Base-by-base conservation (phyloP, 2,329 filamentous ascomycete genomes). In the Neospermospora avenae region DNA sequence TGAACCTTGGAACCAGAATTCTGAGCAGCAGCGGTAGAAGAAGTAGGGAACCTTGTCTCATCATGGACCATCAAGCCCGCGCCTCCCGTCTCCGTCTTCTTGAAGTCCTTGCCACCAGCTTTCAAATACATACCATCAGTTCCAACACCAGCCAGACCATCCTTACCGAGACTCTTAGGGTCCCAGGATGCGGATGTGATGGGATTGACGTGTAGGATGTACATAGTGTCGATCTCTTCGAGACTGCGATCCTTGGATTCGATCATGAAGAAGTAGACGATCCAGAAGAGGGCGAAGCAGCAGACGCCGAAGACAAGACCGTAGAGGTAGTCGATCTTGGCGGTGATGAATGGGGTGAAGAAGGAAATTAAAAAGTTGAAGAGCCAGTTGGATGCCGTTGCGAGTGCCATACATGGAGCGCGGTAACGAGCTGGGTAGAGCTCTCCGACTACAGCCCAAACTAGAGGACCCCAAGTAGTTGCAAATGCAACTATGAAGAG, bases 151-250 rank as follows among this genome's bases (percentile, higher is more conserved):
- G 7, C 39, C 2, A 61, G 25, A 4, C 66, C 64, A 45, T 69
- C 67, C 0, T 55, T 20, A 0, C 63, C 67, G 3, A 68, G 52
- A 24, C 61, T 42, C 4, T 31, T 52, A 3, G 61, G 53, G 2
- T 60, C 63, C 68, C 74, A 74, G 20, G 54, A 71, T 8, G 71
- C 71, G 2, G 68, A 72, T 28, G 71, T 68, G 18, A 59, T 55
- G 22, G 81, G 79, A 68, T 80, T 80, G 66, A 83, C 78, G 44
- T 71, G 72, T 41, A 76, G 68, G 18, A 81, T 77, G 71, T 93
- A 93, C 88, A 91, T 91, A 60, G 83, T 86, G 68, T 93, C 90
- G 58, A 93, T 88, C 72, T 93, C 88, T 75, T 93, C 90, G 1
- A 93, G 79, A 0, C 84, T 86, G 5, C 88, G 82, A 55, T 87